Evolutionary conservation across 768 basidiomycete species (phyloP), one percentile per base, ranked within the genome.

Genomic region (Grammothele lineata): DNA sequence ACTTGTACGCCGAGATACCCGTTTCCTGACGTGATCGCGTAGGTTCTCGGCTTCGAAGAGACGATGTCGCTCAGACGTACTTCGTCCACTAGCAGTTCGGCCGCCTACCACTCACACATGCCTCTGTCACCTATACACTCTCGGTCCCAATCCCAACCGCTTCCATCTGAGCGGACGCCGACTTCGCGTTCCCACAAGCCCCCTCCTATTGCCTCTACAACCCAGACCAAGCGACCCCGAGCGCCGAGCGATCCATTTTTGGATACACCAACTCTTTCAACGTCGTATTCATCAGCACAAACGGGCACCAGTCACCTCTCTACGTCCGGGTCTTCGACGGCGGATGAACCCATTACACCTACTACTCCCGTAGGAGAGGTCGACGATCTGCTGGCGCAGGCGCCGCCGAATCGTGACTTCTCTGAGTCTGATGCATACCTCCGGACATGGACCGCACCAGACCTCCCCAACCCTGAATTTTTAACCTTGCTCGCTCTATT

Each of bases 181-280:
- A 50, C 53, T n/a, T 19, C 44, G 15, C 59, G 53, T 14, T 48
- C 52, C 22, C 54, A 69, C 58, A 73, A 72, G 51, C 47, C 66
- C 9, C 64, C 69, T 24, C 65, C 69, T 26, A 72, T 70, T 37
- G 53, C 72, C 47, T 62, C 75, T 58, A 71, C 66, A 44, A 64
- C 74, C 37, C 70, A 74, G 44, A 71, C 74, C 36, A 85, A 82
- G 61, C 84, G 86, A 56, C 72, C 80, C 9, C 76, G 85, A 57
- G 85, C 85, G 43, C 79, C 87, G 5, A 86, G 83, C 55, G 87
- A 88, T 62, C 87, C 88, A 47, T 90, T 90, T 65, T 66, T 86
- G 51, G 87, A 90, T 57, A 81, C 85, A 37, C 83, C 84, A 7
- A 61, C 73, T 15, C 66, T 75, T 42, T 80, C 85, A 40, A 74